Base-by-base conservation (phyloP, 164 flowering plant genomes). In the Chloranthus sessilifolius region DNA sequence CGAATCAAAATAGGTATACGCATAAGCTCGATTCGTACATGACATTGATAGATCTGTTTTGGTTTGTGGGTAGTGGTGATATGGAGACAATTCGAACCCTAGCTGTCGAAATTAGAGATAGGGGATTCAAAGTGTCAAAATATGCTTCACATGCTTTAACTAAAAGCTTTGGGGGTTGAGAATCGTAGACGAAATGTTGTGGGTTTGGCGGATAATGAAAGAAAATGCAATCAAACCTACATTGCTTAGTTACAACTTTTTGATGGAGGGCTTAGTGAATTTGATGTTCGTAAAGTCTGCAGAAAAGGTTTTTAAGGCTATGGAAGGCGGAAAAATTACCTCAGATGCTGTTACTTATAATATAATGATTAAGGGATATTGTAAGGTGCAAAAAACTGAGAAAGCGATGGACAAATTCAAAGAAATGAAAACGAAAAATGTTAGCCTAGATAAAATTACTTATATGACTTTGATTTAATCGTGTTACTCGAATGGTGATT, bases 181-280 rank as follows among this genome's bases (percentile, higher is more conserved):
- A 23, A 72, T 89, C 90, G 92, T 94, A 20, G 96, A 89, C 73
- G 96, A 94, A 54, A 59, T 94, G 72, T 69, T 94, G 60, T 94
- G 89, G 95, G 83, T 85, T 15, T 94, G 97, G 97, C 62, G 80
- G 2, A 22, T 57, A 40, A 89, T 87, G 97, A 94, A 89, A 43
- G 96, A 85, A 43, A 75, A 60, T 57, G 88, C 79, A 31, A 73
- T 94, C 62, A 95, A 83, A 37, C 97, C 95, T 5, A 76, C 72
- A 52, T 56, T 87, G 67, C 81, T 78, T 54, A 75, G 86, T 1
- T 89, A 75, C 43, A 86, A 94, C 53, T 83, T 77, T 52, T 57
- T 87, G 72, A 51, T 89, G 63, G 87, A 89, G 67, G 99, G 88
- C 2, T 72, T 89, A 67, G 96, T 89, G 62, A 86, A 71, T 67